These are phyloP conservation scores for Aspergillus cristatus DNA, from an alignment of 495 filamentous ascomycete species.

Conservation along the genomic window DNA sequence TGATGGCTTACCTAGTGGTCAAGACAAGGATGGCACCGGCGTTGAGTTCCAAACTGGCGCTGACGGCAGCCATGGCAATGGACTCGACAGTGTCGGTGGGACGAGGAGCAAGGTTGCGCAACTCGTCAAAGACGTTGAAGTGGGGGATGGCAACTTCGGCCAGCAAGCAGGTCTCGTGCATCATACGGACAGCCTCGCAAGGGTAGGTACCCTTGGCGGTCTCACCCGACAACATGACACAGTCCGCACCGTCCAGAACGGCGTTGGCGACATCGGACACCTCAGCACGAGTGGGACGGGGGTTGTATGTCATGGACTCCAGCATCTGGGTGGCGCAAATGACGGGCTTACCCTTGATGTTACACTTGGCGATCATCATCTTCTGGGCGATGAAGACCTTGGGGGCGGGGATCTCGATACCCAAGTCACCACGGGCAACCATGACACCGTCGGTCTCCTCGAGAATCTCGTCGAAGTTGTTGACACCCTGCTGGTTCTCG, in stretches of 20 bases:
- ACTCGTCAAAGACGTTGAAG: constrained; percentile 91
- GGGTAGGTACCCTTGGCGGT: constrained; percentile 97
- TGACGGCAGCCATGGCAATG: constrained; percentile 92
- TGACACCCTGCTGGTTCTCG: constrained; percentile 96
- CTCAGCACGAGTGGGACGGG: constrained; percentile 92
- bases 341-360: constrained; percentile 96
- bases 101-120: constrained; percentile 69
- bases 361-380: constrained; percentile 99
- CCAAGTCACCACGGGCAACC: constrained; percentile 97
- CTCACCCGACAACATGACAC: constrained; percentile 98
- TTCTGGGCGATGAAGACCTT: constrained; percentile 99
- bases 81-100: constrained; percentile 83
- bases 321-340: constrained; percentile 92
- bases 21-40: constrained; percentile 91
- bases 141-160: constrained; percentile 96
- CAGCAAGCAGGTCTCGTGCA: constrained; percentile 93
- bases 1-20: constrained; percentile 62
- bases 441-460: constrained; percentile 97
- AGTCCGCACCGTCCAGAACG: constrained; percentile 94
- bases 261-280: constrained; percentile 98
- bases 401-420: constrained; percentile 95
- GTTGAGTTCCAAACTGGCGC: constrained; percentile 87
- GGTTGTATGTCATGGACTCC: constrained; percentile 99
- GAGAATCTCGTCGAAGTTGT: constrained; percentile 98
- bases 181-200: constrained; percentile 84